Evolutionary conservation across 495 filamentous ascomycete species (phyloP).

Genomic region (Tuber brumale): DNA sequence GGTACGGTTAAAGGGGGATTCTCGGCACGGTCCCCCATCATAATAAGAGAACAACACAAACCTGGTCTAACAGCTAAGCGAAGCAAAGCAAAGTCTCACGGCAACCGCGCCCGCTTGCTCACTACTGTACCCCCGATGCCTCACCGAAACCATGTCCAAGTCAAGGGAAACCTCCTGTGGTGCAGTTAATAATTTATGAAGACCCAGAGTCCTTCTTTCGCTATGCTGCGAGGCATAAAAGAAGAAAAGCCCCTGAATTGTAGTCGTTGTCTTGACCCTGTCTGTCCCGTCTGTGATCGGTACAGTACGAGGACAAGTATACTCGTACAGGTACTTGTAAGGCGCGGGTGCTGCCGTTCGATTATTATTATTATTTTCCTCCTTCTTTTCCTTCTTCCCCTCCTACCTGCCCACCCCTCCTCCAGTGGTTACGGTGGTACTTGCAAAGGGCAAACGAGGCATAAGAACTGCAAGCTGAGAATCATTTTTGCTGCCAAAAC

Average conservation of each 20-base stretch:
- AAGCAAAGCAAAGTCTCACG: background rate
- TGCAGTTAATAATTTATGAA: background rate
- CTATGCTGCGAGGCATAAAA: background rate
- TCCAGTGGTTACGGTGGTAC: background rate
- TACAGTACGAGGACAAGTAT: too few species aligned
- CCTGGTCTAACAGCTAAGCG: background rate
- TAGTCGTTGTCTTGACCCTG: background rate
- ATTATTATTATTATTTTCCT: background rate
- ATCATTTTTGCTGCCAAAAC: background rate
- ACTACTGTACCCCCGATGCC: background rate
- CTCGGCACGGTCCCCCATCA: background rate
- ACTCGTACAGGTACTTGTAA: too few species aligned
- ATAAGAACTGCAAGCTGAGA: background rate
- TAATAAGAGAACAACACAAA: background rate
- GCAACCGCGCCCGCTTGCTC: background rate
- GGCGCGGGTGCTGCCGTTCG: background rate
- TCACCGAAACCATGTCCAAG: background rate
- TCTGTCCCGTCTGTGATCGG: background rate
- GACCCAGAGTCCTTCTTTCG: background rate
- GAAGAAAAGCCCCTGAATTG: background rate
- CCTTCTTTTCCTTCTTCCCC: too few species aligned
- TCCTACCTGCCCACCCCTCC: background rate
- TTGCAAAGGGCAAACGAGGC: background rate
- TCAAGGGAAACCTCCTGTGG: background rate
- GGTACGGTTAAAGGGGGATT: background rate